Conservation (phyloP, 2,329 filamentous ascomycete genomes). For the Xylogone sp. region DNA sequence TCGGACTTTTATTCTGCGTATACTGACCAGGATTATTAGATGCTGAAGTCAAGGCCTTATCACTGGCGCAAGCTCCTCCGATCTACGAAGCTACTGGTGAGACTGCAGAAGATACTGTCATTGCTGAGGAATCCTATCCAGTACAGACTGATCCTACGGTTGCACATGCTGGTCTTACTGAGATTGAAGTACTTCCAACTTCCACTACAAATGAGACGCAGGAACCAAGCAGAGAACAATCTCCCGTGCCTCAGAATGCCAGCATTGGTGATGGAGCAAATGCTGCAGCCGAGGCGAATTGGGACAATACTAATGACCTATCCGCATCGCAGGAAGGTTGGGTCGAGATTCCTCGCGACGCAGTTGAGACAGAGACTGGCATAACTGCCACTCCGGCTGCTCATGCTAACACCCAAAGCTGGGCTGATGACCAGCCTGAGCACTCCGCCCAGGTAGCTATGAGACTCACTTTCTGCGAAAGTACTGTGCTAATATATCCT, state of each 20-base stretch:
- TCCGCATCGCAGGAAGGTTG: slow-evolving; percentile 29
- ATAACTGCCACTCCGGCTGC: slow-evolving; percentile 51
- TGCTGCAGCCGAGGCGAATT: slow-evolving; percentile 61
- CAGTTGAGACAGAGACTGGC: slow-evolving; percentile 69
- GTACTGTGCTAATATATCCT: slow-evolving; percentile 12
- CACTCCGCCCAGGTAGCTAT: slow-evolving; percentile 38
- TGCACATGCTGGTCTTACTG: slow-evolving; percentile 62
- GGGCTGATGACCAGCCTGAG: slow-evolving; percentile 77
- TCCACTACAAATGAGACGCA: slow-evolving; percentile 39
- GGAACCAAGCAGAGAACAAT: slow-evolving; percentile 27
- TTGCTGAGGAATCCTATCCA: slow-evolving; percentile 29
- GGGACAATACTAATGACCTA: slow-evolving; percentile 45
- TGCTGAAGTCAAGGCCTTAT: slow-evolving; percentile 53
- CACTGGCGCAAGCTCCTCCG: slow-evolving; percentile 44
- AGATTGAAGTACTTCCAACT: slow-evolving; percentile 50
- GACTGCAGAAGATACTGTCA: slow-evolving; percentile 28
- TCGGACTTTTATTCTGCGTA: neutral
- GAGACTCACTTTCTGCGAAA: neutral
- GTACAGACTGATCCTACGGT: slow-evolving; percentile 61
- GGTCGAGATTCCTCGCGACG: slow-evolving; percentile 66
- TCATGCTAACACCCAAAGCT: slow-evolving; percentile 62
- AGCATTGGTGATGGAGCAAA: slow-evolving; percentile 51
- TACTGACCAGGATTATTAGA: slow-evolving; percentile 37
- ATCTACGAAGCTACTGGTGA: slow-evolving; percentile 27
- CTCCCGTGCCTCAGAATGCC: slow-evolving; percentile 43